Conservation (phyloP, 2,329 filamentous ascomycete species). For the Dryadomyces sulphureus region DNA sequence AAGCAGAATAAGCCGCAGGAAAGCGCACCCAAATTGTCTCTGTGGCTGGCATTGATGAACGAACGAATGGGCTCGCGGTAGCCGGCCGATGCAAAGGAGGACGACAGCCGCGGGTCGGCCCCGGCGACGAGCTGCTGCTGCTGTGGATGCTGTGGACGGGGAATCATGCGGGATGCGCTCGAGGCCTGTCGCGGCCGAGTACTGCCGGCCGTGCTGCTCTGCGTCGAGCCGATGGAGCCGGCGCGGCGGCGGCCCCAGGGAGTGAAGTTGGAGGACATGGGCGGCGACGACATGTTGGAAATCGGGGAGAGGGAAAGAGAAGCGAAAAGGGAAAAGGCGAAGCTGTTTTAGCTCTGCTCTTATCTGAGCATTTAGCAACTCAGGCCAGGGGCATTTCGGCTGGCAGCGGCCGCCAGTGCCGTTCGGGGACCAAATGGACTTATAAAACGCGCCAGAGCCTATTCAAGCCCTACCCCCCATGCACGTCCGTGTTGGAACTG, state of each 20-base stretch:
- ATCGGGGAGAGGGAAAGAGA: background rate
- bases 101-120: slow-evolving; percentile 18
- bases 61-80: slow-evolving; percentile 56
- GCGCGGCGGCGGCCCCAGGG: background rate
- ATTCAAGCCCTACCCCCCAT: no score
- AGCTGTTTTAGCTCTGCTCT: background rate
- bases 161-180: background rate
- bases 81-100: slow-evolving; percentile 23
- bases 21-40: slow-evolving; percentile 40
- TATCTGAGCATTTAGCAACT: background rate
- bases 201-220: background rate
- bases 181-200: background rate
- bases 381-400: background rate
- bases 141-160: background rate
- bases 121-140: background rate
- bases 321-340: background rate
- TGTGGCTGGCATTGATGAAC: slow-evolving; percentile 52
- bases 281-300: background rate
- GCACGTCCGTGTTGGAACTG: no score
- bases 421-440: no score
- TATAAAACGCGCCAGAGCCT: no score
- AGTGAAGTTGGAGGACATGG: background rate
- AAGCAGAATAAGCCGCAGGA: background rate
- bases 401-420: background rate
- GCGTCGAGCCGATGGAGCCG: background rate